These are phyloP conservation scores for Dillenia suffruticosa DNA, from an alignment of 164 flowering plant genomes.

Conservation along the genomic window DNA sequence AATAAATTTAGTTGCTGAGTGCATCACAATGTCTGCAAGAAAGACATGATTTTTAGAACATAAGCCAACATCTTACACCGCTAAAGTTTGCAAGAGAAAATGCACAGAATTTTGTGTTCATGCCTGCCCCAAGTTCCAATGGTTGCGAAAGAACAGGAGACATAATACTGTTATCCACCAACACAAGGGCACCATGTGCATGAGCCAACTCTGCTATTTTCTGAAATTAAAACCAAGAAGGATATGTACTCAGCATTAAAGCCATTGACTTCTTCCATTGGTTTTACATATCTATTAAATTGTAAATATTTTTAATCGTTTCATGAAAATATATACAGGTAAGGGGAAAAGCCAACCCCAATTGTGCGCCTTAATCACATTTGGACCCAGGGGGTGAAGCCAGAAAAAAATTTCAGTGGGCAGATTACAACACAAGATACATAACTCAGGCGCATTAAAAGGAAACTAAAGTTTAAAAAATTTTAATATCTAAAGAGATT, in stretches of 20 bases:
- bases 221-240: conserved; percentile 29
- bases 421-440: too few species aligned
- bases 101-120: neutral
- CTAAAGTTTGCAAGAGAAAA: neutral
- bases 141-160: conserved; percentile 91
- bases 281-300: too few species aligned
- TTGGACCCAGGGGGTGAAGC: too few species aligned
- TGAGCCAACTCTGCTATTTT: conserved; percentile 83
- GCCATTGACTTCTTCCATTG: too few species aligned
- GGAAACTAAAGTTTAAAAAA: too few species aligned
- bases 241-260: neutral
- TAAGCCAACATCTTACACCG: conserved; percentile 3
- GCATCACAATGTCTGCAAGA: conserved; percentile 90
- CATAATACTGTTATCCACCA: conserved; percentile 98
- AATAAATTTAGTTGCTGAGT: conserved; percentile 95
- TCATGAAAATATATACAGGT: too few species aligned
- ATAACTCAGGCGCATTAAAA: too few species aligned
- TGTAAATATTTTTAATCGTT: too few species aligned
- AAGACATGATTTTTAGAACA: neutral
- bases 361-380: too few species aligned
- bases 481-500: too few species aligned
- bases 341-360: too few species aligned
- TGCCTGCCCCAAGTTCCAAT: conserved; percentile 97
- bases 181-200: conserved; percentile 71
- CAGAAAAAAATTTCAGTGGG: too few species aligned